These are phyloP conservation scores for Passalora sequoiae DNA, from an alignment of 2,329 filamentous ascomycete species.

Conservation along the genomic window DNA sequence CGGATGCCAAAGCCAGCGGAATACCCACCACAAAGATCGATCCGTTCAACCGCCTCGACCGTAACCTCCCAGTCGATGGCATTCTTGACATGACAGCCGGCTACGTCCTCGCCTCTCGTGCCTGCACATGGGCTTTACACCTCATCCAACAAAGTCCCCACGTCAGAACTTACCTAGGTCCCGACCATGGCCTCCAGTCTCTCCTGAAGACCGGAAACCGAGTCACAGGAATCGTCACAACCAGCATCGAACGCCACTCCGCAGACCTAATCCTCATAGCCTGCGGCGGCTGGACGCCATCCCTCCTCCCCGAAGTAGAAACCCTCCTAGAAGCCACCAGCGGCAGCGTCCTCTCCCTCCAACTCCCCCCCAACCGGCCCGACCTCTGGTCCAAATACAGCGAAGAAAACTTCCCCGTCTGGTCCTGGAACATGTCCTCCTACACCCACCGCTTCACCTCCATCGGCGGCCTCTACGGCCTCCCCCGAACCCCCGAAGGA, in stretches of 20 bases:
- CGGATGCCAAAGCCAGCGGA: constrained; percentile 9
- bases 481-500: constrained; percentile 24
- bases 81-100: constrained; percentile 21
- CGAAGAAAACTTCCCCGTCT: constrained; percentile 45
- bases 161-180: constrained; percentile 17
- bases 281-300: constrained; percentile 29
- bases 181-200: constrained; percentile 10
- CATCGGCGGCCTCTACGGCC: constrained; percentile 24
- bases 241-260: constrained; percentile 42
- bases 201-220: constrained; percentile 12
- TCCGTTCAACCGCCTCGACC: constrained; percentile 13
- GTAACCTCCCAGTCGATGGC: constrained; percentile 13
- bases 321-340: constrained; percentile 46
- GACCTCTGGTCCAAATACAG: constrained; percentile 41
- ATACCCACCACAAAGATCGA: constrained; percentile 18
- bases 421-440: constrained; percentile 30
- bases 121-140: constrained; percentile 19
- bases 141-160: constrained; percentile 7
- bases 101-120: constrained; percentile 17
- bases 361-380: constrained; percentile 37
- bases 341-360: constrained; percentile 43
- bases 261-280: constrained; percentile 27
- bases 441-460: constrained; percentile 4
- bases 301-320: constrained; percentile 40
- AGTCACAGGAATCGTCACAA: constrained; percentile 24